Base-by-base conservation (phyloP, 371 early-diverging fungal species). In the Dinochytrium kinnereticum region DNA sequence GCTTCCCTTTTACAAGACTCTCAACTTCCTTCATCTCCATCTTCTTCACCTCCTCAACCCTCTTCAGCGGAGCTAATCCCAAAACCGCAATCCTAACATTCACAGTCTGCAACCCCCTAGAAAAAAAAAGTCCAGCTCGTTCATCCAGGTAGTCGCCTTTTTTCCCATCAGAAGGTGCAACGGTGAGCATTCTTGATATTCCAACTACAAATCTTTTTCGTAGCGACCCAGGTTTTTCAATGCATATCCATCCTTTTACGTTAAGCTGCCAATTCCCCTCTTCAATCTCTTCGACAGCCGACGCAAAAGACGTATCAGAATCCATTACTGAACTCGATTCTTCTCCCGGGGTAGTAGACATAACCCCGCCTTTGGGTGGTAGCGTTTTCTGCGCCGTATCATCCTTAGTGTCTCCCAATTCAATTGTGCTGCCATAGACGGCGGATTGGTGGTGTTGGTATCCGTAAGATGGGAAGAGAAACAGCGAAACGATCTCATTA, bases 91-190 rank as follows among this genome's bases (percentile, higher is more conserved):
- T 69, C 1, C 69, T 68, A n/a, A 82, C 68, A 2, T 19, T 1
- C 15, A 65, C 53, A 33, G 64, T 64, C n/a, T 51, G 57, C 38
- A 71, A 59, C 19, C 77, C 70, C 26, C 36, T 66, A n/a, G 82
- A 76, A 30, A 82, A 70, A 70, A 82, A 82, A 28, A 71, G 69
- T 26, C 69, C 66, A 24, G 75, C 74, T 7, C 80, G 71, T 49
- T 78, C 76, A 55, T 80, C 78, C 24, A 76, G 59, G 34, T 49
- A 19, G 51, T 67, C 71, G 31, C 61, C 36, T 34, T 61, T 61
- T 15, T 37, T 24, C 0, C 37, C 53, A 38, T 36, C 38, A 28
- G n/a, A n/a, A n/a, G n/a, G n/a, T n/a, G n/a, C n/a, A n/a, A n/a
- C n/a, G n/a, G 64, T 64, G 24, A 76, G 39, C 44, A 72, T 24